Evolutionary conservation across 345 rosid species (phyloP).

Genomic region (Acer campestre): DNA sequence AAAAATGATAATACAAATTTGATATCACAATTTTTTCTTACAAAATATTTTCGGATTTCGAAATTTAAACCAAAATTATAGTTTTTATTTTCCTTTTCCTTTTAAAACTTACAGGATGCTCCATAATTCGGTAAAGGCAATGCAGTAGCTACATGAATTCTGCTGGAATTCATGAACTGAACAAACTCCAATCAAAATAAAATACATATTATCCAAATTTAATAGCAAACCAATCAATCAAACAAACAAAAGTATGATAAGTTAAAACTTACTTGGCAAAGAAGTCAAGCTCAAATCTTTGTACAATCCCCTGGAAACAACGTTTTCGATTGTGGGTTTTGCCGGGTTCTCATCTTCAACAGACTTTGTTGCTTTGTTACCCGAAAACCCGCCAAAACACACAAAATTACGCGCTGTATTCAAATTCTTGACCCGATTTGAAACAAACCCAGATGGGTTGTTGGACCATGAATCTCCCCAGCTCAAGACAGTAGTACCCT

Average conservation of each 20-base stretch:
- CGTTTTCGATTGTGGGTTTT: conserved; percentile 13
- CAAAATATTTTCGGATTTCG: no score
- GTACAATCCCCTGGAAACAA: conserved; percentile 28
- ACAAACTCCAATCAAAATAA: no score
- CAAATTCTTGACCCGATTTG: conserved; percentile 6
- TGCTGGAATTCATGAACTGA: background rate
- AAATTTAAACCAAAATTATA: no score
- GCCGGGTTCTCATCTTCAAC: conserved; percentile 25
- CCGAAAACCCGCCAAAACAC: conserved; percentile 26
- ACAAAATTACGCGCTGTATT: background rate
- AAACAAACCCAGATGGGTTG: conserved; percentile 13
- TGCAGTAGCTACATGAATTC: background rate
- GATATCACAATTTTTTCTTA: no score
- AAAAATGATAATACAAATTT: no score
- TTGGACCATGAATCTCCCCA: conserved; percentile 19
- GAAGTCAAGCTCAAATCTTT: conserved; percentile 42
- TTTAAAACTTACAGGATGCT: no score
- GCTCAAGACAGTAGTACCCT: conserved; percentile 15
- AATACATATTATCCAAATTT: no score
- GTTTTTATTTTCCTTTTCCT: no score
- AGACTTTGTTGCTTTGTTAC: conserved; percentile 20
- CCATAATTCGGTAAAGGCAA: background rate
- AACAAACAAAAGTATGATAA: no score
- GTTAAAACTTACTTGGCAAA: conserved; percentile 44
- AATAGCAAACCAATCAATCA: no score